Conservation (phyloP, 208 protist species). For the Crithidia mellificae region DNA sequence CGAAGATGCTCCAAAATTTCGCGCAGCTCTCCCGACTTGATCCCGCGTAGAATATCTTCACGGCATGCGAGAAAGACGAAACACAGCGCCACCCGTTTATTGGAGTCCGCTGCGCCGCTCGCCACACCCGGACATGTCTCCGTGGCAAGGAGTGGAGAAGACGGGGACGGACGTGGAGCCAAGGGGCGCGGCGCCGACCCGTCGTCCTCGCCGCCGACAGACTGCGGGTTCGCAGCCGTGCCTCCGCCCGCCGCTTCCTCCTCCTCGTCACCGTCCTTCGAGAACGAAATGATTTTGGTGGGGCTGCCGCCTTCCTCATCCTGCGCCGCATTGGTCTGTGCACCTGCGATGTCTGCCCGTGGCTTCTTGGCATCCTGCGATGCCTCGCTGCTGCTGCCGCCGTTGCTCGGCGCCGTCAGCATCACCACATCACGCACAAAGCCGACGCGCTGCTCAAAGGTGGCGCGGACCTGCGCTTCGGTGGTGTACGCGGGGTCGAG, state of each 20-base stretch:
- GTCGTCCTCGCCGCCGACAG: not conserved
- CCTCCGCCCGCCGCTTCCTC: not conserved
- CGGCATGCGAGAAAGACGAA: conserved; percentile 73
- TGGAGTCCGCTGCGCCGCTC: not conserved
- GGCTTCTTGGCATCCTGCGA: not conserved
- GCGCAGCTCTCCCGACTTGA: conserved; percentile 27
- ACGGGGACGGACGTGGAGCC: not conserved
- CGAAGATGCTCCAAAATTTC: conserved; percentile 41
- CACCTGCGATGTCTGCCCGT: not conserved
- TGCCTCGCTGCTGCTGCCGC: not conserved
- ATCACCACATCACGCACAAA: conserved; percentile 72
- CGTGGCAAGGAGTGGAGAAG: not conserved
- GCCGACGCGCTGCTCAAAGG: conserved; percentile 74
- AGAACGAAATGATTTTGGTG: not conserved
- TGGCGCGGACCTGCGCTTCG: conserved; percentile 43
- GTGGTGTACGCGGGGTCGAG: conserved; percentile 31
- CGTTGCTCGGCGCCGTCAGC: conserved; percentile 16
- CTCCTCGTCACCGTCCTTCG: not conserved
- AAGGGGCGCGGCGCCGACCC: not conserved
- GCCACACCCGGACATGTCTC: too few relatives aligned
- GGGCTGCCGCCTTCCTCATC: not conserved
- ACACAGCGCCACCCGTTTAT: conserved; percentile 34
- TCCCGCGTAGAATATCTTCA: conserved; percentile 57
- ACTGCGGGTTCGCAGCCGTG: not conserved
- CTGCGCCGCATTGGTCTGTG: not conserved